phyloP scores from a whole-genome alignment of 2,329 filamentous ascomycete species.

The Beauveria sp. region DNA sequence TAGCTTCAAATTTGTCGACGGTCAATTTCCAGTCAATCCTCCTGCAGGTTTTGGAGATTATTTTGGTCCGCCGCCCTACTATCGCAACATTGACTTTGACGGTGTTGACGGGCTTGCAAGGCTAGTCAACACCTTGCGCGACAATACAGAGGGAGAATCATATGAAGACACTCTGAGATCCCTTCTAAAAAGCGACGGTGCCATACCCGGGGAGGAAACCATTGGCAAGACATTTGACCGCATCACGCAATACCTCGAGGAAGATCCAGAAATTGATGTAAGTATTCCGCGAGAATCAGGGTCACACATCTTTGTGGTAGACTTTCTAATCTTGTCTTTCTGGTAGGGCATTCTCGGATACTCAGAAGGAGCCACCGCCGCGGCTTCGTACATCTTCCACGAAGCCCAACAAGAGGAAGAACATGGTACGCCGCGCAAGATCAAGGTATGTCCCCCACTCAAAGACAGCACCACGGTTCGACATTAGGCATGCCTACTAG shows the following conservation, averaged over 20 bases:
- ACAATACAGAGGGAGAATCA: constrained; percentile 44
- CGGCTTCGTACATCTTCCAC: constrained; percentile 44
- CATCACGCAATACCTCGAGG: constrained; percentile 37
- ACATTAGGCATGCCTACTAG: not conserved
- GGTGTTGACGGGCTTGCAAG: constrained; percentile 35
- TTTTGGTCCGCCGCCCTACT: constrained; percentile 48
- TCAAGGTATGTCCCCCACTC: constrained; percentile 22
- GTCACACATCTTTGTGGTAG: not conserved
- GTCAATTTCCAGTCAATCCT: constrained; percentile 40
- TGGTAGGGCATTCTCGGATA: constrained; percentile 47
- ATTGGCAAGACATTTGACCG: constrained; percentile 15
- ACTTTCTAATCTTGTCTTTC: not conserved
- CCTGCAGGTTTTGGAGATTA: constrained; percentile 49
- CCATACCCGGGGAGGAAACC: constrained; percentile 12
- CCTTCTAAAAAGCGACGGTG: constrained; percentile 28
- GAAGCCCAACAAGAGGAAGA: constrained; percentile 33
- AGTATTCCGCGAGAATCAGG: not conserved
- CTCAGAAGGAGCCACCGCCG: constrained; percentile 51
- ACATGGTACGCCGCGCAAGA: constrained; percentile 24
- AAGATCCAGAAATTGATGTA: constrained; percentile 24
- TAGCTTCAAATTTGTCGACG: constrained; percentile 44
- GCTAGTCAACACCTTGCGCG: constrained; percentile 43
- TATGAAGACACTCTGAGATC: constrained; percentile 50
- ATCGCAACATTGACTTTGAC: constrained; percentile 44
- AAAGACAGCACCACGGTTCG: not conserved